A percentile compares a stretch with the other conserved stretches of the same genome.
These are phyloP conservation scores for Flagelloscypha sp. DNA, from an alignment of 768 basidiomycete genomes.

Conservation along the genomic window DNA sequence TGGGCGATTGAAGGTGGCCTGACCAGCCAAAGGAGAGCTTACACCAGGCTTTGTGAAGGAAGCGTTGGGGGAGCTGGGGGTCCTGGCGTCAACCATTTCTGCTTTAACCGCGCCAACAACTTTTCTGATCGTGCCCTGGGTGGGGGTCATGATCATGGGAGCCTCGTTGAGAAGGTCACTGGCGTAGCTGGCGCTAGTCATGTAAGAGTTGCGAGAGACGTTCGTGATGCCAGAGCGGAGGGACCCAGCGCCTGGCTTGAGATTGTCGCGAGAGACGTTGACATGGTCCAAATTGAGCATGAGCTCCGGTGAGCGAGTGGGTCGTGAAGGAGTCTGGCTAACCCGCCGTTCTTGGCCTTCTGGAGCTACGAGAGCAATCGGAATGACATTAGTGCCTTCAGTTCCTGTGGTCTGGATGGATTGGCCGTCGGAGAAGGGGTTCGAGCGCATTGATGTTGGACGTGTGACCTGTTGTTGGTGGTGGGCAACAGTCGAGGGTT, in stretches of 20 bases:
- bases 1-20: slow-evolving; percentile 69
- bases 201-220: slow-evolving; percentile 56
- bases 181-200: slow-evolving; percentile 66
- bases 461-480: slow-evolving; percentile 20
- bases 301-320: slow-evolving; percentile 51
- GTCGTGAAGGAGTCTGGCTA: slow-evolving; percentile 41
- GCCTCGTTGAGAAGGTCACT: slow-evolving; percentile 78
- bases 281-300: slow-evolving; percentile 57
- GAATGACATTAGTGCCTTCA: slow-evolving; percentile 78
- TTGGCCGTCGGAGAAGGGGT: slow-evolving; percentile 71
- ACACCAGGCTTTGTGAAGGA: slow-evolving; percentile 31
- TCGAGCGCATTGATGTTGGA: slow-evolving; percentile 30
- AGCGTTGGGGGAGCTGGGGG: slow-evolving; percentile 25
- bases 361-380: slow-evolving; percentile 71
- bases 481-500: too few relatives aligned
- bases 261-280: slow-evolving; percentile 48
- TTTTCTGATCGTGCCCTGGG: slow-evolving; percentile 55
- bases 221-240: slow-evolving; percentile 47
- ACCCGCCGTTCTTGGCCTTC: slow-evolving; percentile 29
- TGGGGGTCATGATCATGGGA: slow-evolving; percentile 72
- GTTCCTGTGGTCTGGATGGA: slow-evolving; percentile 81
- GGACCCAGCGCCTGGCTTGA: slow-evolving; percentile 40
- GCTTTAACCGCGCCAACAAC: slow-evolving; percentile 73
- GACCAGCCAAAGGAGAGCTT: slow-evolving; percentile 64
- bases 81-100: slow-evolving; percentile 60